phyloP scores from a whole-genome alignment of 805 yeast species.

The Wickerhamomyces chaumierensis region DNA sequence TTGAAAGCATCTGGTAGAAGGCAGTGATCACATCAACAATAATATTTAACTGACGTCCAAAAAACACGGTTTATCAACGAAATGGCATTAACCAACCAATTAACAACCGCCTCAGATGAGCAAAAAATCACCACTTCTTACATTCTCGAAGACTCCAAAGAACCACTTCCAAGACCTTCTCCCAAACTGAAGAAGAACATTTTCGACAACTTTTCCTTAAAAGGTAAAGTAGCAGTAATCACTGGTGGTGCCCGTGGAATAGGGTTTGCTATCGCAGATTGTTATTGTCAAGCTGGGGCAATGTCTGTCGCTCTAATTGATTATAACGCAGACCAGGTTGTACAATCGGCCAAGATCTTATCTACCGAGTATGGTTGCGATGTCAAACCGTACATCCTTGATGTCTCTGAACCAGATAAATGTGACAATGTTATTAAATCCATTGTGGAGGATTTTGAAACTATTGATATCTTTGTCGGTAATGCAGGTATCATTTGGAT shows the following conservation, averaged over 20 bases:
- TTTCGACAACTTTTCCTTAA: conserved; percentile 61
- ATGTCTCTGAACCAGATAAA: conserved; percentile 17
- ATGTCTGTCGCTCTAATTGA: conserved; percentile 41
- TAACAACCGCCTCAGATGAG: not conserved
- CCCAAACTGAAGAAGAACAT: conserved; percentile 43
- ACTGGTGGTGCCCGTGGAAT: conserved; percentile 85
- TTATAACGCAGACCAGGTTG: conserved; percentile 26
- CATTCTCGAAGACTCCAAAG: conserved; percentile 14
- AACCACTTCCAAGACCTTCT: conserved; percentile 37
- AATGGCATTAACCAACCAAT: conserved; percentile 3
- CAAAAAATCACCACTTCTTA: conserved; percentile 9
- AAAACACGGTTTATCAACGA: not conserved
- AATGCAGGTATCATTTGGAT: conserved; percentile 87
- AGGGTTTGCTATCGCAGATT: conserved; percentile 73
- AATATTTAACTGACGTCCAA: no score
- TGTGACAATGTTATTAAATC: conserved; percentile 18
- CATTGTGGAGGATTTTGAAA: conserved; percentile 55
- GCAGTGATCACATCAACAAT: no score
- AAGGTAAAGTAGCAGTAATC: conserved; percentile 73
- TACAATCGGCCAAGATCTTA: conserved; percentile 45
- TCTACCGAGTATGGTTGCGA: conserved; percentile 47
- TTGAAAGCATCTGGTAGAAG: no score
- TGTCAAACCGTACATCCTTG: conserved; percentile 38
- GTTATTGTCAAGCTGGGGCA: conserved; percentile 82
- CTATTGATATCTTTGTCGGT: conserved; percentile 75